Percentiles rank a stretch among this genome's conserved stretches.
phyloP scores from a whole-genome alignment of 2,329 filamentous ascomycete genomes.

The Diaporthe velutina region DNA sequence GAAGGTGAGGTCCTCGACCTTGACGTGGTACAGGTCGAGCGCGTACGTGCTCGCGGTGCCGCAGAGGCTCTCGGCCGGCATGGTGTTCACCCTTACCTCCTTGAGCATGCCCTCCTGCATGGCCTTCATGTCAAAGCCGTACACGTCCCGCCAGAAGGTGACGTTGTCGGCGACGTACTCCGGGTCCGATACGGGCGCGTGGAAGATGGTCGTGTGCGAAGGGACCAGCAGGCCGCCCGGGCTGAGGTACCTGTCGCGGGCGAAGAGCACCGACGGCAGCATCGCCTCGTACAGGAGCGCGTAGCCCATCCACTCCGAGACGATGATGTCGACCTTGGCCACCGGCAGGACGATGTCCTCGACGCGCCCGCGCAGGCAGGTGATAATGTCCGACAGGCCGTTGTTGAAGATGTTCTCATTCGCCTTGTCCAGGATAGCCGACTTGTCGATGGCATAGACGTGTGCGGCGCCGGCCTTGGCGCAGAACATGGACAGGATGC shows the following conservation, averaged over 20 bases:
- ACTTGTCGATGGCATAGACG: slow-evolving; percentile 94
- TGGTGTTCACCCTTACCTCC: slow-evolving; percentile 82
- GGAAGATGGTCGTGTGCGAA: slow-evolving; percentile 84
- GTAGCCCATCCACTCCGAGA: slow-evolving; percentile 99
- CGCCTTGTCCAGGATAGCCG: slow-evolving; percentile 88
- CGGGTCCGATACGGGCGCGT: slow-evolving; percentile 83
- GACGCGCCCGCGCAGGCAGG: slow-evolving; percentile 85
- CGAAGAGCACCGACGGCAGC: slow-evolving; percentile 92
- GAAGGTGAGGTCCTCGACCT: slow-evolving; percentile 81
- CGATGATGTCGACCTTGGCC: slow-evolving; percentile 89
- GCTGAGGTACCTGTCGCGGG: slow-evolving; percentile 87
- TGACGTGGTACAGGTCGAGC: slow-evolving; percentile 81
- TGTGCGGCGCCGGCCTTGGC: slow-evolving; percentile 88
- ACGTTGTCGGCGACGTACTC: slow-evolving; percentile 84
- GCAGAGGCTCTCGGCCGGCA: slow-evolving; percentile 71
- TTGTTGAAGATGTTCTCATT: slow-evolving; percentile 88
- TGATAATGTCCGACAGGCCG: slow-evolving; percentile 79
- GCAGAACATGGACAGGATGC: slow-evolving; percentile 95
- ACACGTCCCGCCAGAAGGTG: slow-evolving; percentile 90
- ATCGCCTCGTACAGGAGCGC: slow-evolving; percentile 94
- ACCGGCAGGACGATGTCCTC: slow-evolving; percentile 87
- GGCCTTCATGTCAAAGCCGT: slow-evolving; percentile 93
- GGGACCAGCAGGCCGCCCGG: slow-evolving; percentile 87
- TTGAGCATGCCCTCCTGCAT: slow-evolving; percentile 89
- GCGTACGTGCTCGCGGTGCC: slow-evolving; percentile 76